Conservation (phyloP, 176 grass and related monocot genomes). For the Guadua angustifolia region DNA sequence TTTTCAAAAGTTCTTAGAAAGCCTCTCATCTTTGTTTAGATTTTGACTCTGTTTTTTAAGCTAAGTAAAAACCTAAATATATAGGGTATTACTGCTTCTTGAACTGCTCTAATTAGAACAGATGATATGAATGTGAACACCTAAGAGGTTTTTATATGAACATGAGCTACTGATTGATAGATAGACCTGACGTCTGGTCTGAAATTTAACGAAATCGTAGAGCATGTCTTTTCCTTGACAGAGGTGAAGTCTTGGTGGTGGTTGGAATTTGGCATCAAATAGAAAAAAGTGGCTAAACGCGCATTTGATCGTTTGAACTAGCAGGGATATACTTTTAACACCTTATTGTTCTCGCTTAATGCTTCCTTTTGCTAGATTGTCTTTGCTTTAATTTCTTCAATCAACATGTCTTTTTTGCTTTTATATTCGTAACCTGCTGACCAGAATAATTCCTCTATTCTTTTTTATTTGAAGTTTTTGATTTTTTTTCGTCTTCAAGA, state of each 20-base stretch:
- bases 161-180: background rate
- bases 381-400: background rate
- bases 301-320: background rate
- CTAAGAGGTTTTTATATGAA: background rate
- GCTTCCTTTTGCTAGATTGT: background rate
- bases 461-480: too few relatives aligned
- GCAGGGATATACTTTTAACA: background rate
- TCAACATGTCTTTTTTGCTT: background rate
- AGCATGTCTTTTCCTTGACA: background rate
- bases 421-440: background rate
- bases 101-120: background rate
- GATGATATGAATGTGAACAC: background rate
- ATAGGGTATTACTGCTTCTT: background rate
- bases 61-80: too few relatives aligned
- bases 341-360: background rate
- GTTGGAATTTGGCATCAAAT: background rate
- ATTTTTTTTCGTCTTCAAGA: too few relatives aligned
- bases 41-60: too few relatives aligned
- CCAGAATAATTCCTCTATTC: background rate
- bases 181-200: slow-evolving; percentile 14
- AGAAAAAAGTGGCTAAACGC: background rate
- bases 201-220: background rate
- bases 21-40: too few relatives aligned
- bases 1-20: too few relatives aligned
- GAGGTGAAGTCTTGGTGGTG: background rate